Evolutionary conservation across 371 early-diverging fungal genomes (phyloP), one percentile per base, ranked within the genome.

Genomic region (Circinella minor): DNA sequence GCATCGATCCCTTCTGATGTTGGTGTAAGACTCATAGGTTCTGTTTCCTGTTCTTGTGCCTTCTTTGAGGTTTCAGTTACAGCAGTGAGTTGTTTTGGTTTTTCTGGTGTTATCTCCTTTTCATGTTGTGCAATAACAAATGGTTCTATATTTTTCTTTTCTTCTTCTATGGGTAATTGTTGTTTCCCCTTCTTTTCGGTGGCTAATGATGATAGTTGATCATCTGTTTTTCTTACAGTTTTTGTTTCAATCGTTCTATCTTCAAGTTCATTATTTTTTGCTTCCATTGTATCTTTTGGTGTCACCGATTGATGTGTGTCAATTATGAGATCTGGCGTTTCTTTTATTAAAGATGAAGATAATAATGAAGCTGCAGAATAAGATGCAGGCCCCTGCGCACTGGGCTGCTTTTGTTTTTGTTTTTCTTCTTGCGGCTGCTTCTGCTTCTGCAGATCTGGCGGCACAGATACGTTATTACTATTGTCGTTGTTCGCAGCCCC

Each of bases 381-480:
- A 4, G 57, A 57, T 57, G 57, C 57, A 27, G 57, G 36, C 57
- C 57, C 57, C 57, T 57, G 57, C 57, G 57, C 15, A 11, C 43
- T 43, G 43, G 6, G 6, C 43, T 43, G 43, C 11, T 43, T 6
- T 43, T 43, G 43, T 51, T 27, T 27, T 27, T 27, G 27, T 27
- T 27, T 27, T 27, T 27, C 27, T 27, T 27, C 27, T 27, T 27
- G 27, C 2, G 27, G 27, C 27, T 51, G 51, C 8, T 51, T 51
- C 15, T 51, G 57, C 57, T 57, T 18, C 57, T 57, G 57, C 57
- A 57, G 18, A n/a, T 34, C 27, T 57, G 34, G 57, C 57, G 57
- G 34, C 57, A 57, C 34, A 34, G 6, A 9, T 9, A 11, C 9
- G 3, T 43, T 43, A 43, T 11, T 43, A 43, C 43, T 11, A 43